Evolutionary conservation across 78 protist species (phyloP).

Genomic region (Dictyostelium brefeldianum): DNA sequence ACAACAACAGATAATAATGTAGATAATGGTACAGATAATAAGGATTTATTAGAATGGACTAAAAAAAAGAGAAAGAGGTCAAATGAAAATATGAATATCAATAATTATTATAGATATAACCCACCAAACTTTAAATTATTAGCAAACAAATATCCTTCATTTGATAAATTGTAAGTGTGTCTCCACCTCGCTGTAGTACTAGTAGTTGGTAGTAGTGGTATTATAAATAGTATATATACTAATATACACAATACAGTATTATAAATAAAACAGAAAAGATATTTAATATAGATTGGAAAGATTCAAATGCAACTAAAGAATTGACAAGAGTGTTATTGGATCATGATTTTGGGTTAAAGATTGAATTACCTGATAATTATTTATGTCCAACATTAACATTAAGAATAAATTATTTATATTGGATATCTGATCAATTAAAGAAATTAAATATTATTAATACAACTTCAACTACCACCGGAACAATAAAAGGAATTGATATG

Average conservation of each 20-base stretch:
- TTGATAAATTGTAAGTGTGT: slow-evolving; percentile 66
- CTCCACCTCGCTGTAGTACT: too few species aligned
- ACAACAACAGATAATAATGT: not conserved
- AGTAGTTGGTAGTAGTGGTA: not conserved
- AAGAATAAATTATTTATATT: slow-evolving; percentile 54
- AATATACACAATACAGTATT: slow-evolving; percentile 13
- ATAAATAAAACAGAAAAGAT: slow-evolving; percentile 64
- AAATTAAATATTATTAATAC: not conserved
- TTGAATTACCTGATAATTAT: slow-evolving; percentile 31
- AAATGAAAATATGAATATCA: slow-evolving; percentile 34
- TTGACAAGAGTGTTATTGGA: slow-evolving; percentile 46
- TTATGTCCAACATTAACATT: slow-evolving; percentile 65
- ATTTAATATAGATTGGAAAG: slow-evolving; percentile 76
- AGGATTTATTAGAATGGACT: slow-evolving; percentile 13
- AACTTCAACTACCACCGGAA: not conserved
- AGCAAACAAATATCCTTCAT: slow-evolving; percentile 54
- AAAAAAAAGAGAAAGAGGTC: slow-evolving; percentile 40
- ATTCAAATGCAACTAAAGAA: slow-evolving; percentile 64
- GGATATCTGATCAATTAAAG: slow-evolving; percentile 49
- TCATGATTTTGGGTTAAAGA: slow-evolving; percentile 48
- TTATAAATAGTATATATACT: too few species aligned
- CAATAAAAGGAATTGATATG: slow-evolving; percentile 28
- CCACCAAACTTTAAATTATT: slow-evolving; percentile 70
- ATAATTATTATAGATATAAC: slow-evolving; percentile 52
- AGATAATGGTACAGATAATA: not conserved